Percentiles rank a stretch among this genome's conserved stretches.
Evolutionary conservation across 371 early-diverging fungal species (phyloP).

Genomic region (Gilbertella persicaria): DNA sequence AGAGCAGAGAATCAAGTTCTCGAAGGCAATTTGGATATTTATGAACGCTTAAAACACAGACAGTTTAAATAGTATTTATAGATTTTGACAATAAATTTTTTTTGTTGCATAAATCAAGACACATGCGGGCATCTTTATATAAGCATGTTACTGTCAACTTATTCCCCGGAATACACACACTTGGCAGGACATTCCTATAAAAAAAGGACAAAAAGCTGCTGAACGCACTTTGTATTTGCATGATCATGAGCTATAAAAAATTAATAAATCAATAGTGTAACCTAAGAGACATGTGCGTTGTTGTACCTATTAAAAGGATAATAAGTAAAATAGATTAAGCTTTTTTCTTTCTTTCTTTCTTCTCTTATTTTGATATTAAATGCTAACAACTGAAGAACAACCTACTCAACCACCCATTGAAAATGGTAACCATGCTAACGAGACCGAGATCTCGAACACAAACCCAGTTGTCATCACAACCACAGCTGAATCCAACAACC

Average conservation of each 20-base stretch:
- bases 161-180: too few relatives aligned
- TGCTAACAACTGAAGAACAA: not conserved
- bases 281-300: not conserved
- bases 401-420: not conserved
- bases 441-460: not conserved
- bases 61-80: conserved; percentile 6
- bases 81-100: not conserved
- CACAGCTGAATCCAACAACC: not conserved
- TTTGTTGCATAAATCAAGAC: too few relatives aligned
- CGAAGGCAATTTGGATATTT: conserved; percentile 26
- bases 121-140: too few relatives aligned
- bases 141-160: too few relatives aligned
- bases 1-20: conserved; percentile 32
- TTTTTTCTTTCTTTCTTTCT: not conserved
- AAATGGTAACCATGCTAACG: not conserved
- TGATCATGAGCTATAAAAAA: conserved; percentile 16
- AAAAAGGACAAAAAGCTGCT: not conserved
- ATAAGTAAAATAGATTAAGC: not conserved
- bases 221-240: conserved; percentile 1
- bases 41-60: conserved; percentile 23
- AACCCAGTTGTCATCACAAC: not conserved
- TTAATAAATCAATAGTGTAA: not conserved
- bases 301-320: not conserved
- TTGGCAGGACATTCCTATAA: too few relatives aligned
- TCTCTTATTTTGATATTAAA: not conserved